Evolutionary conservation across 257 asterid genomes (phyloP).

Genomic region (Eustoma russellianum): DNA sequence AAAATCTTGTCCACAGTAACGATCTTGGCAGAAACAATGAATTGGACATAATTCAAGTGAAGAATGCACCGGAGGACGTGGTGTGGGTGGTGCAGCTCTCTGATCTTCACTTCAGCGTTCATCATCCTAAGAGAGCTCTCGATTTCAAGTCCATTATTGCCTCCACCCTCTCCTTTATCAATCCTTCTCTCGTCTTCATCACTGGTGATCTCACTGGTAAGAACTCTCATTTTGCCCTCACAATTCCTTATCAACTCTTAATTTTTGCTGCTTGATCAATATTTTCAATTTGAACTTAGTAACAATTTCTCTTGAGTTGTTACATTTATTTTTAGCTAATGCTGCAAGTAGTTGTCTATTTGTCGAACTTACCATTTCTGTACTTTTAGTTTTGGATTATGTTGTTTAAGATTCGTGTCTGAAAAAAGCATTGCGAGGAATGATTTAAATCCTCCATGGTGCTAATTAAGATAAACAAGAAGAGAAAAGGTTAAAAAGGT

Average conservation of each 20-base stretch:
- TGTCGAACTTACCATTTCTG: too few species aligned
- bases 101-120: constrained; percentile 96
- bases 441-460: too few species aligned
- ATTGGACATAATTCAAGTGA: constrained; percentile 23
- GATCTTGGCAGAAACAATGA: neutral
- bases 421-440: too few species aligned
- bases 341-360: too few species aligned
- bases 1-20: neutral
- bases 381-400: too few species aligned
- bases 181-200: constrained; percentile 81
- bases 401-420: too few species aligned
- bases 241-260: neutral
- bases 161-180: constrained; percentile 66
- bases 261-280: neutral
- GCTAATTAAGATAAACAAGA: too few species aligned
- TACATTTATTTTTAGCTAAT: too few species aligned
- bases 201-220: constrained; percentile 98
- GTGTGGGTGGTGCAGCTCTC: constrained; percentile 96
- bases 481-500: too few species aligned
- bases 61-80: constrained; percentile 66
- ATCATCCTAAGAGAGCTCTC: constrained; percentile 72
- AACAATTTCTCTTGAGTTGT: too few species aligned
- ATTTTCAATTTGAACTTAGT: too few species aligned
- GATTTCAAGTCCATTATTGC: constrained; percentile 56
- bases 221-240: neutral